Percentiles rank a stretch among this genome's conserved stretches.
Conservation (phyloP, 305 asterid genomes). For the Solanum aculeatissimum region DNA sequence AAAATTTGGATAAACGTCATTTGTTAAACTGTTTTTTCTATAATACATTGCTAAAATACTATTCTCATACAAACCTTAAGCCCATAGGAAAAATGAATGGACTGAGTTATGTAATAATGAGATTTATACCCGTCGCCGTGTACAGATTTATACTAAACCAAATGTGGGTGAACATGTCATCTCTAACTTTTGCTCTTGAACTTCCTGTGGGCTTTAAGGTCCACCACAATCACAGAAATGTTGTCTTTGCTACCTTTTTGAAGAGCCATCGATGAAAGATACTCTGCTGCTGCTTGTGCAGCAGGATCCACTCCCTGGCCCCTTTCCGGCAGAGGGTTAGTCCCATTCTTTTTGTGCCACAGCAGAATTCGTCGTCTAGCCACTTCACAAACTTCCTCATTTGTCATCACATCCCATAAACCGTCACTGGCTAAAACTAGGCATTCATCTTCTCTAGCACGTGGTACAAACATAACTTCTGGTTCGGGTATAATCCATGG, state of each 20-base stretch:
- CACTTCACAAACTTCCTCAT: constrained; percentile 62
- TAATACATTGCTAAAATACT: constrained; percentile 27
- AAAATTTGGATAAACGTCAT: constrained; percentile 10
- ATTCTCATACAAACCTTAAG: constrained; percentile 30
- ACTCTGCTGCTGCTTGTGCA: constrained; percentile 76
- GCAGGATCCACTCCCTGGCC: constrained; percentile 72
- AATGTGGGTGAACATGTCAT: background rate
- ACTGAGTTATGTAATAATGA: constrained; percentile 23
- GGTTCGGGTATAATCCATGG: constrained; percentile 78
- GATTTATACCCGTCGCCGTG: constrained; percentile 11
- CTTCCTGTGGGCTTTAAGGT: constrained; percentile 61
- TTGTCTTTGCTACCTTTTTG: constrained; percentile 78
- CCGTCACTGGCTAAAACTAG: constrained; percentile 77
- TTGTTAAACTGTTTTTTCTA: constrained; percentile 8
- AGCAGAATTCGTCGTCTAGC: constrained; percentile 51
- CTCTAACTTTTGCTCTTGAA: constrained; percentile 49
- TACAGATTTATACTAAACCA: constrained; percentile 15
- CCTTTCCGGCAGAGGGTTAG: constrained; percentile 21
- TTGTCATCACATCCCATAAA: constrained; percentile 69
- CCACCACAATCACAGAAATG: constrained; percentile 70
- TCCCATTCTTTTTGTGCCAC: constrained; percentile 70
- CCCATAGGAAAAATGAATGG: constrained; percentile 62
- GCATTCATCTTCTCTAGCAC: constrained; percentile 68
- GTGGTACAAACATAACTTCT: constrained; percentile 52
- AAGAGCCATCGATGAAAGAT: constrained; percentile 53